Evolutionary conservation across 208 protist species (phyloP), one percentile per base, ranked within the genome.

Genomic region (Acanthamoeba triangularis): DNA sequence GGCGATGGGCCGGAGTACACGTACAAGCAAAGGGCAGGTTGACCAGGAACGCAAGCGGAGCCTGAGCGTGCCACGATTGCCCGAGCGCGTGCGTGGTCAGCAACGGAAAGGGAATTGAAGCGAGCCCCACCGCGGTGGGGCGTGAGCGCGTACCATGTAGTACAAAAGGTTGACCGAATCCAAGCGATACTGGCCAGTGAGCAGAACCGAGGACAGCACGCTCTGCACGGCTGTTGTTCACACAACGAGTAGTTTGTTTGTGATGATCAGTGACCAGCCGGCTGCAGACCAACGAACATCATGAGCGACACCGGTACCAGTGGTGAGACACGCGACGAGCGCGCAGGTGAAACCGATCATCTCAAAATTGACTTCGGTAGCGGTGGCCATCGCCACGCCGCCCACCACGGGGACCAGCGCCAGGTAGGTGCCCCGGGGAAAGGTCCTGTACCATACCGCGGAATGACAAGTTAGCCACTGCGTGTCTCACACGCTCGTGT

Each of bases 401-500:
- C 80, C 95, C 18, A 96, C 95, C 25, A 96, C 94, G 16, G 95
- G 95, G 23, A 96, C 90, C 82, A 96, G 95, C 82, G 95, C 84
- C 23, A 96, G 41, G 91, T 95, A 95, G 35, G 65, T 63, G 20
- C 63, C 90, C 10, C 76, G 4, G 65, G 49, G 14, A 20, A 67
- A 35, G 37, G 80, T 69, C 95, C 90, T 90, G 30, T 35, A 10
- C n/a, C 56, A 87, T 37, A 95, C 85, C 1, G 92, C 37, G 25
- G 28, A 52, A 16, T 91, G 91, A 0, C 91, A 2, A 2, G n/a
- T 78, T 35, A 35, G 37, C 5, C 33, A 87, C 14, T 44, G 69
- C 69, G 28, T n/a, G n/a, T n/a, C n/a, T n/a, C 37, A 14, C 25
- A n/a, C n/a, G n/a, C n/a, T n/a, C 14, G 69, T 47, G n/a, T 20